Conservation (phyloP, 345 rosid species). For the Noccaea bulbosa region DNA sequence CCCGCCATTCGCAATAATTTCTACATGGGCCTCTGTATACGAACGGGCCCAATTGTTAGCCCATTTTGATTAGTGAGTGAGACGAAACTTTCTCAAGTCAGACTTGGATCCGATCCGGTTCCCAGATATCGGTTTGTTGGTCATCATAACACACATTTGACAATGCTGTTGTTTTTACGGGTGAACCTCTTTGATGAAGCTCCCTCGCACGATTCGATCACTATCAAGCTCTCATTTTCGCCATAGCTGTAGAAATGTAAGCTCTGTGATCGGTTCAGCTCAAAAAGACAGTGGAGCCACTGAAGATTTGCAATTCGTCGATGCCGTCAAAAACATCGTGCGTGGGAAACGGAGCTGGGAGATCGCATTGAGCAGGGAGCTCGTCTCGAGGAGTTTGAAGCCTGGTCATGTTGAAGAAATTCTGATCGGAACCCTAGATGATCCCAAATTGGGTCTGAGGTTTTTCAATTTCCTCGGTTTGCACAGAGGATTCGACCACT, state of each 20-base stretch:
- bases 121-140: slow-evolving; percentile 33
- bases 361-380: slow-evolving; percentile 54
- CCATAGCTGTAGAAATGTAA: slow-evolving; percentile 37
- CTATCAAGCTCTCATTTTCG: slow-evolving; percentile 34
- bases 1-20: background rate
- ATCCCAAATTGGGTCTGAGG: slow-evolving; percentile 71
- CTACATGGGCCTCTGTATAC: background rate
- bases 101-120: slow-evolving; percentile 1
- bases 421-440: slow-evolving; percentile 63
- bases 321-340: slow-evolving; percentile 55
- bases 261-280: slow-evolving; percentile 31
- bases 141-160: background rate
- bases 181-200: slow-evolving; percentile 49
- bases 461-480: slow-evolving; percentile 92
- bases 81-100: background rate
- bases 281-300: slow-evolving; percentile 38
- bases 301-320: slow-evolving; percentile 53
- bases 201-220: slow-evolving; percentile 38
- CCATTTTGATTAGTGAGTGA: background rate
- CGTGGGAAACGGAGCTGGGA: slow-evolving; percentile 77
- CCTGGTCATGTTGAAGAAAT: slow-evolving; percentile 68
- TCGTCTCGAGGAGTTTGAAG: slow-evolving; percentile 46
- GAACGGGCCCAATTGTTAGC: background rate
- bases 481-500: slow-evolving; percentile 72
- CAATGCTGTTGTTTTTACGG: slow-evolving; percentile 19